These are phyloP conservation scores for Pleurostoma richardsiae DNA, from an alignment of 2,329 filamentous ascomycete species.

Conservation along the genomic window DNA sequence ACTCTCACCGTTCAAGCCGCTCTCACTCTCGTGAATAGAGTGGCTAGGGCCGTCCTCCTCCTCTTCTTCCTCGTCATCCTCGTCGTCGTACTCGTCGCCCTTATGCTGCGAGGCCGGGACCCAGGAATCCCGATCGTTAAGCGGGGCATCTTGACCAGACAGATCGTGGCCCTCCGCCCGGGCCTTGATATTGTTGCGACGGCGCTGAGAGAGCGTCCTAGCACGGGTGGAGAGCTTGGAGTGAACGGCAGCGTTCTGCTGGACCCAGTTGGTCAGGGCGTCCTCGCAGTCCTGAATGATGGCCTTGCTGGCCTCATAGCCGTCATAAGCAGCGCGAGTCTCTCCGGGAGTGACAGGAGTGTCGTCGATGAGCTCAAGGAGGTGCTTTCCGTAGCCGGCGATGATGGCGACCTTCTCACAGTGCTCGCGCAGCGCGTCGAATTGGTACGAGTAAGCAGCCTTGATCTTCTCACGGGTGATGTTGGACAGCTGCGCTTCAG, in stretches of 20 bases:
- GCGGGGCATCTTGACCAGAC: constrained; percentile 72
- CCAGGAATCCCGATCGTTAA: constrained; percentile 81
- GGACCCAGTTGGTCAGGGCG: constrained; percentile 94
- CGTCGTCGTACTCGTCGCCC: constrained; percentile 51
- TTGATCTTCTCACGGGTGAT: constrained; percentile 99
- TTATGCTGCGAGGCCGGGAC: constrained; percentile 65
- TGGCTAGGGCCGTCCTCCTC: constrained; percentile 24
- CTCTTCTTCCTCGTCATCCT: constrained; percentile 61
- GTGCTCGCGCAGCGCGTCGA: constrained; percentile 94
- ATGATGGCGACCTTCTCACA: constrained; percentile 98
- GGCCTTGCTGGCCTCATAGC: constrained; percentile 96
- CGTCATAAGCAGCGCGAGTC: constrained; percentile 92
- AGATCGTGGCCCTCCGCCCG: constrained; percentile 76
- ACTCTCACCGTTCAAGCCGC: constrained; percentile 49
- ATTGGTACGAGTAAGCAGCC: constrained; percentile 96
- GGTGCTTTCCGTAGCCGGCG: constrained; percentile 94
- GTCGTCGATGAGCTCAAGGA: constrained; percentile 95
- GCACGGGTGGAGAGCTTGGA: constrained; percentile 84
- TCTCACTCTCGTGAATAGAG: constrained; percentile 31
- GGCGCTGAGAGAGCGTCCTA: constrained; percentile 81
- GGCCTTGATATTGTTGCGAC: constrained; percentile 64
- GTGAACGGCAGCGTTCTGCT: constrained; percentile 80
- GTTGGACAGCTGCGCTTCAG: constrained; percentile 96
- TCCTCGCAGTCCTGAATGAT: constrained; percentile 99
- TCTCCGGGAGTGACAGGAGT: constrained; percentile 95